Base-by-base conservation (phyloP, 345 rosid genomes). In the Lepidium sativum region DNA sequence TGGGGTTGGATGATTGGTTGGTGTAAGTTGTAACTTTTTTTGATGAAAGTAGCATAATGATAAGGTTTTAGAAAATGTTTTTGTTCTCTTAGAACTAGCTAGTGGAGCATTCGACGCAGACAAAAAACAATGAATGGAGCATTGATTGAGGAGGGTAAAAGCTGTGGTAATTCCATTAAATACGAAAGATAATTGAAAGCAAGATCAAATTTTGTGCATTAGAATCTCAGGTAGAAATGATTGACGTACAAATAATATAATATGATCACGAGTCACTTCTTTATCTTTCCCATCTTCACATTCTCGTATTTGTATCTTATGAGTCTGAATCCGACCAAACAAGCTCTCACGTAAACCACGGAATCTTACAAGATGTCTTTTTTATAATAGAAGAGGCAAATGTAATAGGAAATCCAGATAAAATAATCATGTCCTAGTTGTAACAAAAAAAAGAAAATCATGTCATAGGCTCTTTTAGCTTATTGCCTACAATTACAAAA, bases 191-290 rank as follows among this genome's bases (percentile, higher is more conserved):
- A 48, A 14, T 14, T 60, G 32, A 25, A 51, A 33, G 45, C 31
- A 7, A 51, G 37, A 25, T 60, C 21, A 21, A 69, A 5, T 33
- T 42, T 18, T 33, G 13, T 41, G 40, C 29, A 61, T 41, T 42
- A 51, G 67, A 60, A 42, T 51, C 41, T 71, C 57, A 63, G 69
- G 43, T 37, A 9, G 58, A 18, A 39, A 71, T 71, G 75, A 70
- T 70, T 63, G 63, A 42, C 39, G 68, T 63, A 42, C 49, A 45
- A 54, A 63, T 38, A 38, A 47, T 31, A 54, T 34, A 37, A 63
- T 71, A 71, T 39, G 57, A 63, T 63, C 41, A 70, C 64, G 32
- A 70, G 69, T 54, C 57, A 11, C 61, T 35, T 50, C 61, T 51
- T 16, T 52, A 9, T 52, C 47, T 53, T 42, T 60, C 41, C 16